Conservation (phyloP, 805 yeast genomes). For the Saccharomycopsis selenospora region DNA sequence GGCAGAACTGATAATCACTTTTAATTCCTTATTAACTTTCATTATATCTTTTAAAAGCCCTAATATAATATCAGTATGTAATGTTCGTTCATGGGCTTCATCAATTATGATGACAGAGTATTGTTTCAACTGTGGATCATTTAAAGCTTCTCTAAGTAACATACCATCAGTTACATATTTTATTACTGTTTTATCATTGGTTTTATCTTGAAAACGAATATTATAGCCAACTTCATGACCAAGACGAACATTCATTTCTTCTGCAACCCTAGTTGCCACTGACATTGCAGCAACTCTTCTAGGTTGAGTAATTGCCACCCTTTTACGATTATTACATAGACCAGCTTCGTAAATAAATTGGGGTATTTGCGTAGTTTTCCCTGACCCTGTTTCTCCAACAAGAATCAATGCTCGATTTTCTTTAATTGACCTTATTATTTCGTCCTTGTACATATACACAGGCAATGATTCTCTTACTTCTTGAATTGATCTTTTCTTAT, state of each 20-base stretch:
- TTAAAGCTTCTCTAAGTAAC: constrained; percentile 75
- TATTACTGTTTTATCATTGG: constrained; percentile 56
- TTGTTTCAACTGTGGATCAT: constrained; percentile 58
- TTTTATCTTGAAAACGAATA: constrained; percentile 78
- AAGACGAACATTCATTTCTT: constrained; percentile 73
- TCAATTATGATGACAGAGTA: constrained; percentile 89
- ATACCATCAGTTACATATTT: constrained; percentile 97
- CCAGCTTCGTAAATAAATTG: constrained; percentile 84
- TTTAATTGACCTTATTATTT: constrained; percentile 51
- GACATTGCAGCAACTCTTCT: constrained; percentile 91
- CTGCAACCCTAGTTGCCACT: constrained; percentile 87
- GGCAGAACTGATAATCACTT: constrained; percentile 82
- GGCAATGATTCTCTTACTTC: constrained; percentile 65
- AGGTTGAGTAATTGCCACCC: constrained; percentile 87
- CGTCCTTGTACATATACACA: constrained; percentile 55
- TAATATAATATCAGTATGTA: constrained; percentile 65
- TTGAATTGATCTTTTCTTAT: neutral
- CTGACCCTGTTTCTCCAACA: constrained; percentile 90
- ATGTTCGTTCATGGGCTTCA: constrained; percentile 95
- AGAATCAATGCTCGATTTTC: constrained; percentile 63
- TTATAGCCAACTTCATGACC: constrained; percentile 88
- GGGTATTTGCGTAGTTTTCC: constrained; percentile 90
- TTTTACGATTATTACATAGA: constrained; percentile 47
- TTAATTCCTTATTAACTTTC: constrained; percentile 57
- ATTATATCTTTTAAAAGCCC: constrained; percentile 72